phyloP scores from a whole-genome alignment of 1,284 basidiomycete species.

The Heliocybe sulcata region DNA sequence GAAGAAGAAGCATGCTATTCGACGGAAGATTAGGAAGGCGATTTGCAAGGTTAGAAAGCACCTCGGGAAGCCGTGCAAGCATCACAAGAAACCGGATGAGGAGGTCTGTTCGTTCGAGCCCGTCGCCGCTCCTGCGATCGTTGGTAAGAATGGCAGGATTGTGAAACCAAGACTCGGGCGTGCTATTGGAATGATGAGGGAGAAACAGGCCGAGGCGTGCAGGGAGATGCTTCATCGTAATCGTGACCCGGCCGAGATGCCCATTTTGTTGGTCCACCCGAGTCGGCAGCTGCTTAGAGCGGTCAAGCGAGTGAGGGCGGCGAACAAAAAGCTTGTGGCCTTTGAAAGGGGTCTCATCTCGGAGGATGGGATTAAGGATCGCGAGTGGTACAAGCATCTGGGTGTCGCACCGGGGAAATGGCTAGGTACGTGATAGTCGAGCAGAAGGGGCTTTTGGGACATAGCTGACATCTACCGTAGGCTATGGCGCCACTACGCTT shows the following conservation, averaged over 20 bases:
- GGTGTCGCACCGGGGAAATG: constrained; percentile 88
- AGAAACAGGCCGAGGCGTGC: not conserved
- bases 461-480: constrained; percentile 24
- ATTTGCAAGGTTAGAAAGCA: constrained; percentile 24
- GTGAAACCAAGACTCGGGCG: constrained; percentile 14
- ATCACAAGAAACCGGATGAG: constrained; percentile 1
- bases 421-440: constrained; percentile 27
- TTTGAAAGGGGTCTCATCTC: constrained; percentile 88
- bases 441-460: not conserved
- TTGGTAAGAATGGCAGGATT: not conserved
- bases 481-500: constrained; percentile 84
- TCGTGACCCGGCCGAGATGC: not conserved
- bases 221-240: not conserved
- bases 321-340: constrained; percentile 65
- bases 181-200: constrained; percentile 15
- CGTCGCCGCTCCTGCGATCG: not conserved
- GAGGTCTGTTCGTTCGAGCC: not conserved
- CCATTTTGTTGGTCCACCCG: not conserved
- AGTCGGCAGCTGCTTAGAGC: constrained; percentile 30
- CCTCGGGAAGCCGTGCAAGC: constrained; percentile 13
- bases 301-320: constrained; percentile 50
- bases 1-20: constrained; percentile 19
- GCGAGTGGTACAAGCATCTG: constrained; percentile 84
- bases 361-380: constrained; percentile 68
- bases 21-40: constrained; percentile 15